Evolutionary conservation across 2,329 filamentous ascomycete genomes (phyloP).

Genomic region (Calonectria fujianensis): DNA sequence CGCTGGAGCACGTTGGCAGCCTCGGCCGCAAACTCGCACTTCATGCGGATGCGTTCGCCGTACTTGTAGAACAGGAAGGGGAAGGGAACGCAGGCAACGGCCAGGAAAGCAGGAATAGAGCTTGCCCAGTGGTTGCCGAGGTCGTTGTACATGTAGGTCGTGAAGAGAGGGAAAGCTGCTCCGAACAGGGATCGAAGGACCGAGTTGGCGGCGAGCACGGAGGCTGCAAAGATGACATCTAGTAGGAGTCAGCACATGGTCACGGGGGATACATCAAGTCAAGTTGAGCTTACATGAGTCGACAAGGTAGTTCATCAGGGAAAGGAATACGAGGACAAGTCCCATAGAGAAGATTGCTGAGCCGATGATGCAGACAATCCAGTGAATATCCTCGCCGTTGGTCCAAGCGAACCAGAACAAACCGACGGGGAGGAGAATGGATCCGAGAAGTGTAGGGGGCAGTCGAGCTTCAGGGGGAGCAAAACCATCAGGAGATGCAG

Average conservation of each 20-base stretch:
- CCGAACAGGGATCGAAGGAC: slow-evolving; percentile 84
- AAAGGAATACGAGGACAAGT: slow-evolving; percentile 79
- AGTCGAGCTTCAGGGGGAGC: slow-evolving; percentile 79
- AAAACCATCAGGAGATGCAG: slow-evolving; percentile 70
- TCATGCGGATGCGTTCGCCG: slow-evolving; percentile 76
- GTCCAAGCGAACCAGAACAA: slow-evolving; percentile 82
- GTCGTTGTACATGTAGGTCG: slow-evolving; percentile 73
- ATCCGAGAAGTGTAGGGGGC: slow-evolving; percentile 76
- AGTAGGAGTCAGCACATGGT: slow-evolving; percentile 42
- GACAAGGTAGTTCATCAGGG: slow-evolving; percentile 79
- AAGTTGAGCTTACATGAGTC: slow-evolving; percentile 70
- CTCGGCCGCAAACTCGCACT: slow-evolving; percentile 82
- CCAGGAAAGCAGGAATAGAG: slow-evolving; percentile 83
- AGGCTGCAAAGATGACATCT: slow-evolving; percentile 85
- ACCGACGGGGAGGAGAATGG: slow-evolving; percentile 74
- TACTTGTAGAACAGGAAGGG: slow-evolving; percentile 87
- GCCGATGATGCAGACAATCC: slow-evolving; percentile 69
- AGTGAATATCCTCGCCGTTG: slow-evolving; percentile 73
- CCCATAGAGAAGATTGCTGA: slow-evolving; percentile 72
- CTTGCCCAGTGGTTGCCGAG: slow-evolving; percentile 86
- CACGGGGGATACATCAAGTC: not conserved
- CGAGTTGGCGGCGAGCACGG: slow-evolving; percentile 82
- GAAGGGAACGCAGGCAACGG: slow-evolving; percentile 82
- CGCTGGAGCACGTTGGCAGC: slow-evolving; percentile 76
- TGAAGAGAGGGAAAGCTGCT: slow-evolving; percentile 84